Base-by-base conservation (phyloP, 2,329 filamentous ascomycete species). In the Botrytis porri region DNA sequence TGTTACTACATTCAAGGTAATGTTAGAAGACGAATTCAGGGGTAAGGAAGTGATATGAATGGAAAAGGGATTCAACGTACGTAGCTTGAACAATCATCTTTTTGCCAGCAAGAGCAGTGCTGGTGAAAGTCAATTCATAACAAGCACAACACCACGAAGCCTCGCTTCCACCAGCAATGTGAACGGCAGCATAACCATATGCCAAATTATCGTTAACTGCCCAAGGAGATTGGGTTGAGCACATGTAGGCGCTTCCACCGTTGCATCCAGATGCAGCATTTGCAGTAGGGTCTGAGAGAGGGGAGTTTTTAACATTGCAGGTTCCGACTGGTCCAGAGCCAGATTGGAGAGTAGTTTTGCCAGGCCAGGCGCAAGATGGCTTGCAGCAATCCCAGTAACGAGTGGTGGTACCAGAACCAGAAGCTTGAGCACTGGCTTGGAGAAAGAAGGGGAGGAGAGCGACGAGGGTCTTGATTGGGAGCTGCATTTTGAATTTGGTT, bases 341-440 rank as follows among this genome's bases (percentile, higher is more conserved):
- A 39, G 67, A 61, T 41, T 75, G 75, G 82, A 80, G 89, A 84
- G 59, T 83, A 75, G 86, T 88, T 80, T 91, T 91, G 71, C 81
- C 84, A 20, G 84, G 80, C 89, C 89, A 88, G 5, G 85, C 84
- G 80, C 90, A 92, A 32, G 88, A 90, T 37, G 89, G 87, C 84
- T 93, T 93, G 83, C 90, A 93, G 84, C 90, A 92, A 80, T 92
- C 90, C 87, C 88, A 87, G 80, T 87, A 88, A 72, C 86, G 80
- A 22, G 82, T 84, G 51, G 82, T 82, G 48, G 71, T 75, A 20
- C 78, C 77, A 0, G 73, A 74, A 37, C 78, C 78, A 0, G 76
- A 76, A 39, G 75, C 73, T 65, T 76, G 76, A 14, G 75, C 73
- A 29, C 69, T 73, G 43, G 59, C 75, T 67, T 75, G 75, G 37